Evolutionary conservation across 1,139 yeast genomes (phyloP).

Genomic region (Kluyveromyces marxianus): DNA sequence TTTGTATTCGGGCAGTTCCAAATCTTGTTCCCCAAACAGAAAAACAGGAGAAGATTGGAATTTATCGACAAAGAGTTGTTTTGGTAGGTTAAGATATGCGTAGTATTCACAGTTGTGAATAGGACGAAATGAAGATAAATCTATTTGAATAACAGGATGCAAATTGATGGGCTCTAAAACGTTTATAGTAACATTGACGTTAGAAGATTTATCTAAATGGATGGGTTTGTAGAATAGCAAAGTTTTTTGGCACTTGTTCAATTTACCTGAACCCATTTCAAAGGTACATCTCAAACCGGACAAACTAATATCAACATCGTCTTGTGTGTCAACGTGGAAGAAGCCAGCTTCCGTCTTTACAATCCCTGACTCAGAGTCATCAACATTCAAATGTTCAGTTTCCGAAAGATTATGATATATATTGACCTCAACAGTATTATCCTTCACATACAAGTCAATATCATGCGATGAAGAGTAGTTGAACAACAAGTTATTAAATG

Average conservation of each 20-base stretch:
- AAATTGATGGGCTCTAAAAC: slow-evolving; percentile 38
- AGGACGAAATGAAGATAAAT: slow-evolving; percentile 12
- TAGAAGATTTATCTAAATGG: slow-evolving; percentile 7
- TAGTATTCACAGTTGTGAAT: slow-evolving; percentile 30
- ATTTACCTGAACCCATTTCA: slow-evolving; percentile 10
- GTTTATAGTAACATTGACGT: slow-evolving; percentile 7
- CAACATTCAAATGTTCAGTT: slow-evolving; percentile 6
- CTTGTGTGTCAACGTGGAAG: slow-evolving; percentile 21
- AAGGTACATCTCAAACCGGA: slow-evolving; percentile 27
- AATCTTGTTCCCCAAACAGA: slow-evolving; percentile 33
- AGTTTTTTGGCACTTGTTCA: slow-evolving; percentile 25
- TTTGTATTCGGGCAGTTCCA: slow-evolving; percentile 43
- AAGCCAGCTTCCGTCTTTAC: slow-evolving; percentile 23
- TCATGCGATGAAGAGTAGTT: slow-evolving; percentile 13
- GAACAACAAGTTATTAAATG: not conserved
- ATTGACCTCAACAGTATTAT: slow-evolving; percentile 12
- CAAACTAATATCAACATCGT: slow-evolving; percentile 19
- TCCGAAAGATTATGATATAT: slow-evolving; percentile 15
- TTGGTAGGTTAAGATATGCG: slow-evolving; percentile 26
- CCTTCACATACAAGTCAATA: slow-evolving; percentile 17
- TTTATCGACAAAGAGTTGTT: slow-evolving; percentile 32
- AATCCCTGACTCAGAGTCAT: slow-evolving; percentile 5
- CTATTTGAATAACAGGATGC: slow-evolving; percentile 35
- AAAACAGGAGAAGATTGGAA: slow-evolving; percentile 32
- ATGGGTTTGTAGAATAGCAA: slow-evolving; percentile 21